A percentile compares a stretch with the other conserved stretches of the same genome.
phyloP scores from a whole-genome alignment of 768 basidiomycete species.

The Suillus decipiens region DNA sequence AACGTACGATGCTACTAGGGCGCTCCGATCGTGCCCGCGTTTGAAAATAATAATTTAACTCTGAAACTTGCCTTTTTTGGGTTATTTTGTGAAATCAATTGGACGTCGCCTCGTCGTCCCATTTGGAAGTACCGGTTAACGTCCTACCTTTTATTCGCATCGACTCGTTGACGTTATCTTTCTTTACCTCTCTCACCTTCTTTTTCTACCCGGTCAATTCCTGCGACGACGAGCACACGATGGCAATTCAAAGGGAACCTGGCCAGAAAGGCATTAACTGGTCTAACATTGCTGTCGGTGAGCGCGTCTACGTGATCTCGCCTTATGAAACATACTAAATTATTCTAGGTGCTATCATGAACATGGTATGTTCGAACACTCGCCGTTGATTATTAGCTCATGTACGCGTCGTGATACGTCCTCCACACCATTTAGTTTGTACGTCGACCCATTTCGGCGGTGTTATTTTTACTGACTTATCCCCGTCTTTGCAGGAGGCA shows the following conservation, averaged over 20 bases:
- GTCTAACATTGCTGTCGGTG: constrained; percentile 95
- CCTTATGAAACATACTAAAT: constrained; percentile 21
- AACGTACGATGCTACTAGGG: background rate
- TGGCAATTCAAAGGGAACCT: constrained; percentile 85
- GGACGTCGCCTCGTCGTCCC: background rate
- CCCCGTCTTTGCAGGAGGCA: constrained; percentile 60
- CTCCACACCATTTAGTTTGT: constrained; percentile 46
- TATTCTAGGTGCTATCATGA: constrained; percentile 88
- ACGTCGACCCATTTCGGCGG: constrained; percentile 16
- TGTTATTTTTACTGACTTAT: constrained; percentile 18
- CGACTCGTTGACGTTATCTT: constrained; percentile 2
- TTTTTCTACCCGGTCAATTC: constrained; percentile 16
- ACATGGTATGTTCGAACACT: constrained; percentile 75
- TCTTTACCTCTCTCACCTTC: constrained; percentile 10
- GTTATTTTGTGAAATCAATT: background rate
- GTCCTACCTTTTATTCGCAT: constrained; percentile 15
- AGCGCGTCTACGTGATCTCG: constrained; percentile 32
- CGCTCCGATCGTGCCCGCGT: background rate
- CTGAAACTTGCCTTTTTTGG: background rate
- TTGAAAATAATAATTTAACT: background rate
- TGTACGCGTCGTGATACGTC: constrained; percentile 12
- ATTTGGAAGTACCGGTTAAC: constrained; percentile 3
- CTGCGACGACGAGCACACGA: constrained; percentile 35
- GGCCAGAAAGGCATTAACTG: constrained; percentile 91
- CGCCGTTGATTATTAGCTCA: constrained; percentile 10